phyloP scores from a whole-genome alignment of 2,329 filamentous ascomycete genomes.

The Incumbomyces delicatus region DNA sequence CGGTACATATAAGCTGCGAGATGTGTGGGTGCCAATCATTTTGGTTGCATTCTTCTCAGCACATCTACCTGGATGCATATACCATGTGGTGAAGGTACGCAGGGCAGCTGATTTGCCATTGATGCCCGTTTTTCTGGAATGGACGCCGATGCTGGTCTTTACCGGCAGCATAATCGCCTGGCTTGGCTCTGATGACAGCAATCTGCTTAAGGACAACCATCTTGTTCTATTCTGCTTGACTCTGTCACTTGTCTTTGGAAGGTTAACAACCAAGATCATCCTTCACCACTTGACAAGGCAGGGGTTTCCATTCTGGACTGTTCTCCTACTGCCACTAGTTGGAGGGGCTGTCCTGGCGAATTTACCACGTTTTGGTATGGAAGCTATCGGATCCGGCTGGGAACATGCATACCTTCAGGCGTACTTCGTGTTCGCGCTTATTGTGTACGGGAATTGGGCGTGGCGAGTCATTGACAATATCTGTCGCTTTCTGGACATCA shows the following conservation, averaged over 20 bases:
- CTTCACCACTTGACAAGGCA: constrained; percentile 87
- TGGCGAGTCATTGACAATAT: constrained; percentile 83
- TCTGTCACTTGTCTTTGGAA: constrained; percentile 93
- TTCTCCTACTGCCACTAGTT: constrained; percentile 77
- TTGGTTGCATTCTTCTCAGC: constrained; percentile 54
- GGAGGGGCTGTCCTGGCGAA: constrained; percentile 77
- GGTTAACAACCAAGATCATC: constrained; percentile 98
- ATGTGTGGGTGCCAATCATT: constrained; percentile 75
- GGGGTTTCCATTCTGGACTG: constrained; percentile 93
- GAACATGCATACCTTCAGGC: constrained; percentile 75
- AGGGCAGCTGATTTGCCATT: constrained; percentile 62
- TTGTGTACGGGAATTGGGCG: constrained; percentile 92
- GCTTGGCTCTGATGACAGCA: constrained; percentile 84
- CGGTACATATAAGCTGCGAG: constrained; percentile 64
- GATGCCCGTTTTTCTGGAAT: constrained; percentile 78
- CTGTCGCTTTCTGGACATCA: constrained; percentile 85
- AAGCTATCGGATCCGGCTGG: constrained; percentile 47
- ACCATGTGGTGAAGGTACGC: constrained; percentile 73
- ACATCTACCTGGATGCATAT: constrained; percentile 81
- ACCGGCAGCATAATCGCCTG: constrained; percentile 66
- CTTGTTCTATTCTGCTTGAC: constrained; percentile 86
- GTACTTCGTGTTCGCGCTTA: constrained; percentile 71
- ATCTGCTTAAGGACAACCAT: constrained; percentile 71
- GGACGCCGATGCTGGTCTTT: constrained; percentile 82
- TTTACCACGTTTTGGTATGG: constrained; percentile 63